phyloP scores from a whole-genome alignment of 2,329 filamentous ascomycete genomes.

The Magnaporthiopsis incrustans region DNA sequence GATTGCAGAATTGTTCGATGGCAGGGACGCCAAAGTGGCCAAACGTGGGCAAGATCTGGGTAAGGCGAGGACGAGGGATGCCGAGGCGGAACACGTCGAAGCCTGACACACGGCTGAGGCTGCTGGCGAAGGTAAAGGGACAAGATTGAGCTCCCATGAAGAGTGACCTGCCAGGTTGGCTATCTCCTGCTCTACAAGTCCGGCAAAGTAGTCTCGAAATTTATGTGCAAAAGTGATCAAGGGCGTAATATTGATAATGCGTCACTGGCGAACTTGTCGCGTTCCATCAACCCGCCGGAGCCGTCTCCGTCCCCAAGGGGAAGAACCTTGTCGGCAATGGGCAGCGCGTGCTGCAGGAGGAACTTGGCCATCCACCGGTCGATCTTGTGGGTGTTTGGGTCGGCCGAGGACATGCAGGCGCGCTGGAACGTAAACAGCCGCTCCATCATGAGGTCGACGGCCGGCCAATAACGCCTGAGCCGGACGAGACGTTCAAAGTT shows the following conservation, averaged over 20 bases:
- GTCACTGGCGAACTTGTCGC: not conserved
- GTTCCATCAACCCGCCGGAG: not conserved
- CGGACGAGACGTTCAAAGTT: slow-evolving; percentile 13
- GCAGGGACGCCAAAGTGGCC: slow-evolving; percentile 21
- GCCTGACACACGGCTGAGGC: too few species aligned
- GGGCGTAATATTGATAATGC: not conserved
- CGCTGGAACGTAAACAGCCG: slow-evolving; percentile 11
- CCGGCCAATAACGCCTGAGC: slow-evolving; percentile 12
- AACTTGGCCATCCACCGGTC: slow-evolving; percentile 14
- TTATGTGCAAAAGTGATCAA: not conserved
- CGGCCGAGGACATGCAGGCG: slow-evolving; percentile 8
- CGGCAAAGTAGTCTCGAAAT: too few species aligned
- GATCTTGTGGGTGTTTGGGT: slow-evolving; percentile 9
- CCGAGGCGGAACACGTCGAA: not conserved
- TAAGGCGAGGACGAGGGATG: not conserved
- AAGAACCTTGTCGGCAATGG: slow-evolving; percentile 9
- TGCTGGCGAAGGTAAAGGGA: too few species aligned
- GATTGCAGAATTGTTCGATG: slow-evolving; percentile 12
- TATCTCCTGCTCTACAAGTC: too few species aligned
- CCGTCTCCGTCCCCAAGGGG: too few species aligned
- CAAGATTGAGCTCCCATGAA: too few species aligned
- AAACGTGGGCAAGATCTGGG: not conserved
- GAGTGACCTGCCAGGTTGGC: too few species aligned
- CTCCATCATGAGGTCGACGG: slow-evolving; percentile 10
- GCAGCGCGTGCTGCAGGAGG: slow-evolving; percentile 12